These are phyloP conservation scores for Coprinopsis sp. DNA, from an alignment of 768 basidiomycete genomes.

Conservation along the genomic window DNA sequence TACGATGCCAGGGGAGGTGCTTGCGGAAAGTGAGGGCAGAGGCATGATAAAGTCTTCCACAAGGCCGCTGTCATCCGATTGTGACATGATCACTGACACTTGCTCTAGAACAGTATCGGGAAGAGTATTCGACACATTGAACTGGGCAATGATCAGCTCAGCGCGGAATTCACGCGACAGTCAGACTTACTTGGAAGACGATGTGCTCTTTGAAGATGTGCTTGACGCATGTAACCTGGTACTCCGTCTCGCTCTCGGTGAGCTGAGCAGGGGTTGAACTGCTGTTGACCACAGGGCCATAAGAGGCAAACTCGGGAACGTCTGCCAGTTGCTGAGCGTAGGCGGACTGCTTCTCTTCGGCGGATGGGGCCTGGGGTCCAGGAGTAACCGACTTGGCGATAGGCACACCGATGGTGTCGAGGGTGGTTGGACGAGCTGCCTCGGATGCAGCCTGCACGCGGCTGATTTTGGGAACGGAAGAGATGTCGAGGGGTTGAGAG, in stretches of 20 bases:
- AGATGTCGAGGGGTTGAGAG: conserved; percentile 74
- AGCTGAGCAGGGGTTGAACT: conserved; percentile 72
- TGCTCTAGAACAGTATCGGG: conserved; percentile 93
- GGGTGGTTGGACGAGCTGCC: conserved; percentile 81
- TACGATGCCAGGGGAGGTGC: conserved; percentile 75
- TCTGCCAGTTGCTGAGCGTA: conserved; percentile 83
- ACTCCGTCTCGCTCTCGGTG: conserved; percentile 97
- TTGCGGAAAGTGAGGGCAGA: conserved; percentile 59
- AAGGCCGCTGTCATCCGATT: conserved; percentile 65
- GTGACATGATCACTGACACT: conserved; percentile 89
- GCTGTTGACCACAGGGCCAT: conserved; percentile 87
- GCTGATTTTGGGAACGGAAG: conserved; percentile 90
- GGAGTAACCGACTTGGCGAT: conserved; percentile 51
- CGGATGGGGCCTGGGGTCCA: conserved; percentile 70
- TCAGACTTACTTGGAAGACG: conserved; percentile 82
- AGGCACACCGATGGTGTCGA: conserved; percentile 81
- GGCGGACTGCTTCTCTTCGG: conserved; percentile 83
- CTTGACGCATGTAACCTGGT: conserved; percentile 94
- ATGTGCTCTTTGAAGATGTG: conserved; percentile 94
- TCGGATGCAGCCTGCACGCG: conserved; percentile 88
- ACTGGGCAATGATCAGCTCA: conserved; percentile 42
- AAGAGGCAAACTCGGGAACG: conserved; percentile 79
- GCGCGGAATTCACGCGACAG: not conserved
- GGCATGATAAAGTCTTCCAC: conserved; percentile 96
- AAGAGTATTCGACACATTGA: conserved; percentile 96